Evolutionary conservation across 2,329 filamentous ascomycete species (phyloP).

Genomic region (Fusarium nygamai): DNA sequence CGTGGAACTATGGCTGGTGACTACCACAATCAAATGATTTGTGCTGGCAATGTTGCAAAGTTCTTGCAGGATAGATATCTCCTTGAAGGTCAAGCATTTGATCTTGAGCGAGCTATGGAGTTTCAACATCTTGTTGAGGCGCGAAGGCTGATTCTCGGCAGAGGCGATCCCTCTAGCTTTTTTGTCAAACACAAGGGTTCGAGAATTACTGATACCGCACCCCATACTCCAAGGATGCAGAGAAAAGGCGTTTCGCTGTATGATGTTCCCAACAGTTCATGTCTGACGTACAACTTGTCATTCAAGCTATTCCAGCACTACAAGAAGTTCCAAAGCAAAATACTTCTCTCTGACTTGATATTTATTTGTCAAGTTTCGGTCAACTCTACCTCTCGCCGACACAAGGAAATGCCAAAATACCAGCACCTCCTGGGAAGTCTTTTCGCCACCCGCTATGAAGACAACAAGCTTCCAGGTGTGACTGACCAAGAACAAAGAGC

Average conservation of each 20-base stretch:
- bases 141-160: not conserved
- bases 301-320: not conserved
- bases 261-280: not conserved
- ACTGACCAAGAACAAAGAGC: not conserved
- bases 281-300: not conserved
- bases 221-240: not conserved
- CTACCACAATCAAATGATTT: not conserved
- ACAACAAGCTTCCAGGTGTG: not conserved
- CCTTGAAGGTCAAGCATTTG: not conserved
- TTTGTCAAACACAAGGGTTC: not conserved
- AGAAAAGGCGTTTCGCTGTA: not conserved
- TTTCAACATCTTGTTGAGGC: not conserved
- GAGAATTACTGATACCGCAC: not conserved
- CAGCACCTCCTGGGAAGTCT: not conserved
- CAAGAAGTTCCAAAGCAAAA: not conserved
- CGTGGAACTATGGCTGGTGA: not conserved
- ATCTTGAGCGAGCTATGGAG: not conserved
- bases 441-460: not conserved
- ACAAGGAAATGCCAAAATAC: not conserved
- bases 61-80: not conserved
- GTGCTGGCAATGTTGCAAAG: not conserved
- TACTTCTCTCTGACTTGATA: not conserved
- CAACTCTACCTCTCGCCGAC: not conserved
- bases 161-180: not conserved
- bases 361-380: not conserved